Evolutionary conservation across 202 grass and related monocot genomes (phyloP).

Genomic region (Schoenoplectus triqueter): DNA sequence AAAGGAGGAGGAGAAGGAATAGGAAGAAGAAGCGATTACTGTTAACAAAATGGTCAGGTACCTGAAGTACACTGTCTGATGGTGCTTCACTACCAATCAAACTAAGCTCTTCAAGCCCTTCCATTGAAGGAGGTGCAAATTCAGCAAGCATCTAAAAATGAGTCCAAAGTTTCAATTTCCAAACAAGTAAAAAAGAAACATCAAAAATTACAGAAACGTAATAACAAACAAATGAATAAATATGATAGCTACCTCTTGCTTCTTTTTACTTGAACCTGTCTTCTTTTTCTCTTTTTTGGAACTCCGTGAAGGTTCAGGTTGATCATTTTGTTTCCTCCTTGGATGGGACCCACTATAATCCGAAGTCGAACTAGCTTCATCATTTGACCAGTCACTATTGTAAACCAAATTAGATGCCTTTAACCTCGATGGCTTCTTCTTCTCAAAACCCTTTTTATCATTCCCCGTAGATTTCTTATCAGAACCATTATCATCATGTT

Average conservation of each 20-base stretch:
- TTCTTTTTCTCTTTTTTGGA: constrained; percentile 80
- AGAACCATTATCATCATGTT: constrained; percentile 54
- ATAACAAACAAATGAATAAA: constrained; percentile 20
- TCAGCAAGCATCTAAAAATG: constrained; percentile 42
- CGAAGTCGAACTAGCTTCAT: constrained; percentile 56
- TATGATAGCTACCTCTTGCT: constrained; percentile 59
- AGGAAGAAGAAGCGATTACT: constrained; percentile 34
- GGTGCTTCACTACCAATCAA: constrained; percentile 34
- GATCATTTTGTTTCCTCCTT: constrained; percentile 64
- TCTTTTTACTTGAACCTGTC: constrained; percentile 63
- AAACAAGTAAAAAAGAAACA: not conserved
- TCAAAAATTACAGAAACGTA: constrained; percentile 27
- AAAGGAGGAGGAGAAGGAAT: constrained; percentile 32
- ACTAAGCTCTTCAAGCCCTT: constrained; percentile 51
- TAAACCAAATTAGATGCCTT: constrained; percentile 59
- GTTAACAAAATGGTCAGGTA: constrained; percentile 22
- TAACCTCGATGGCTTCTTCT: constrained; percentile 43
- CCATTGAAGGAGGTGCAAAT: constrained; percentile 40
- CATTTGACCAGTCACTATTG: constrained; percentile 47
- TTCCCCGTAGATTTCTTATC: constrained; percentile 50
- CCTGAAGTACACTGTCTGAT: constrained; percentile 28
- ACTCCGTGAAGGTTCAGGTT: constrained; percentile 51
- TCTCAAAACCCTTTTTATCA: constrained; percentile 48
- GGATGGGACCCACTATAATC: constrained; percentile 56
- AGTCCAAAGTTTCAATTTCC: constrained; percentile 30